Percentiles rank a stretch among this genome's conserved stretches.
Evolutionary conservation across 164 flowering plant genomes (phyloP).

Genomic region (Santalum album): DNA sequence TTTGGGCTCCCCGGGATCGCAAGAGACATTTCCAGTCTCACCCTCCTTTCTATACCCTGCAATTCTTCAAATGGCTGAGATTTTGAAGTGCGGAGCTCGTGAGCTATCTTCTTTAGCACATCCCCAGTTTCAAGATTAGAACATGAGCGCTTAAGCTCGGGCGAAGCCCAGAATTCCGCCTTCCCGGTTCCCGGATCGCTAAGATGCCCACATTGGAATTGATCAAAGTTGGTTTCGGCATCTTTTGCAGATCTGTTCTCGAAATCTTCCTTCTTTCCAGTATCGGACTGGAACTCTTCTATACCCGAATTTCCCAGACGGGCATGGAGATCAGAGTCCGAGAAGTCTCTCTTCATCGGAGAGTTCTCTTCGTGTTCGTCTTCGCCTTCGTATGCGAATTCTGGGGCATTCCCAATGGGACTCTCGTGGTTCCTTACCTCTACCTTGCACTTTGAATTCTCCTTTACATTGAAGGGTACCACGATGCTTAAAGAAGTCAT

Average conservation of each 20-base stretch:
- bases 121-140: slow-evolving; percentile 54
- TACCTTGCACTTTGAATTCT: slow-evolving; percentile 23
- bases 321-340: slow-evolving; percentile 50
- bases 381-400: slow-evolving; percentile 73
- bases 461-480: slow-evolving; percentile 24
- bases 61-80: slow-evolving; percentile 50
- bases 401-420: slow-evolving; percentile 27
- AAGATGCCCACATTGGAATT: slow-evolving; percentile 52
- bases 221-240: slow-evolving; percentile 20
- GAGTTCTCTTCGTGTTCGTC: slow-evolving; percentile 63
- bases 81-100: slow-evolving; percentile 35
- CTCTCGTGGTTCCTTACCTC: slow-evolving; percentile 39
- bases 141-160: slow-evolving; percentile 75
- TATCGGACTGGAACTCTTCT: slow-evolving; percentile 10
- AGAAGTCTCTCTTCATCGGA: slow-evolving; percentile 41
- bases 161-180: slow-evolving; percentile 50
- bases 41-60: slow-evolving; percentile 22
- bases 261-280: slow-evolving; percentile 3
- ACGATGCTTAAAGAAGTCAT: slow-evolving; percentile 28
- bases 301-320: slow-evolving; percentile 15
- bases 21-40: slow-evolving; percentile 11
- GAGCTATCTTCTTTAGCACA: slow-evolving; percentile 27
- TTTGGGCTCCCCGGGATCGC: slow-evolving; percentile 40
- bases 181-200: slow-evolving; percentile 80
- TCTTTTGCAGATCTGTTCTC: slow-evolving; percentile 14